Evolutionary conservation across 352 stramenopile genomes (phyloP).

Genomic region (Phytophthora litchii): DNA sequence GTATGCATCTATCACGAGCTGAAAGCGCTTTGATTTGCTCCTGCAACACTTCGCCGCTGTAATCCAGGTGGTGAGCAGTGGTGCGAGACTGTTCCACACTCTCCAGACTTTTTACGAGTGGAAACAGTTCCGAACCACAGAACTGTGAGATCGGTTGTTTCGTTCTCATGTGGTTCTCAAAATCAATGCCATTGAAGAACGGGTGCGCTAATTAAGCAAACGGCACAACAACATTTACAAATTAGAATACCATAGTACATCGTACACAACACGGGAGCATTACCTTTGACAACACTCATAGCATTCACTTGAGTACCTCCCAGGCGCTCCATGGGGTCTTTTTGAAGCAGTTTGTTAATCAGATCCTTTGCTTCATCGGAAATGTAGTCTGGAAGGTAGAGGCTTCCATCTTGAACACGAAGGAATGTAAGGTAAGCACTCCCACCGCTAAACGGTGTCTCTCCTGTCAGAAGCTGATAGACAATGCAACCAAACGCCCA

Average conservation of each 20-base stretch:
- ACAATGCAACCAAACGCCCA: conserved; percentile 84
- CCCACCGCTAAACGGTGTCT: conserved; percentile 80
- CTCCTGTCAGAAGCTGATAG: conserved; percentile 78
- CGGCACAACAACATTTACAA: neutral
- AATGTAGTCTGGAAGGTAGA: conserved; percentile 65
- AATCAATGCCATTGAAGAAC: conserved; percentile 78
- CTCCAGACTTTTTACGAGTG: conserved; percentile 50
- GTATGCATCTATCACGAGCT: conserved; percentile 36
- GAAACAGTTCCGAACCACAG: conserved; percentile 49
- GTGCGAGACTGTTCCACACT: conserved; percentile 43
- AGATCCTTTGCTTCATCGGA: conserved; percentile 67
- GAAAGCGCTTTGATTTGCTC: conserved; percentile 43
- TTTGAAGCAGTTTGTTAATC: conserved; percentile 60
- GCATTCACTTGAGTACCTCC: conserved; percentile 30
- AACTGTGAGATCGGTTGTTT: conserved; percentile 44
- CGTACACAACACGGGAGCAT: neutral
- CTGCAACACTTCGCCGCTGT: conserved; percentile 44
- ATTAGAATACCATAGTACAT: conserved; percentile 1
- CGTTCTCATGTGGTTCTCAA: conserved; percentile 59
- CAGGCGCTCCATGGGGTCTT: conserved; percentile 44
- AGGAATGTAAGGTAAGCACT: conserved; percentile 85
- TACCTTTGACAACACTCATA: conserved; percentile 73
- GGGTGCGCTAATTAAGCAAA: conserved; percentile 66
- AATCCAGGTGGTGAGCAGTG: conserved; percentile 27
- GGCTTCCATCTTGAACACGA: conserved; percentile 66